phyloP scores from a whole-genome alignment of 2,329 filamentous ascomycete species.

The Fusarium sp. region DNA sequence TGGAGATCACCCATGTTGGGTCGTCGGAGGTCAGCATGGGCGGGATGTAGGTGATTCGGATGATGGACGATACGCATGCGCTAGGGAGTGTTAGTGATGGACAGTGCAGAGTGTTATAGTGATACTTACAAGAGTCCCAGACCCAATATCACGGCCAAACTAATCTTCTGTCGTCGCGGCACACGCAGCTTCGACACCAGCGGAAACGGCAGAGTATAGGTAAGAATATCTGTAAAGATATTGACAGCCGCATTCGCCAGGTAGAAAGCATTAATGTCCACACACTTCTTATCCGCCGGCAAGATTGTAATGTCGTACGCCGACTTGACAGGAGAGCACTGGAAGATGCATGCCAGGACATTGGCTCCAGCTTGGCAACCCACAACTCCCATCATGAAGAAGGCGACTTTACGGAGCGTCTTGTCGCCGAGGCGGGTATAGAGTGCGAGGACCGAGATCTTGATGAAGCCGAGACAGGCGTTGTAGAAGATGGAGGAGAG shows the following conservation, averaged over 20 bases:
- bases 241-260: slow-evolving; percentile 35
- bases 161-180: slow-evolving; percentile 33
- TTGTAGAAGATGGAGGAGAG: slow-evolving; percentile 38
- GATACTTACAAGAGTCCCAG: slow-evolving; percentile 30
- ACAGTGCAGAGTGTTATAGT: background rate
- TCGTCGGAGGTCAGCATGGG: slow-evolving; percentile 36
- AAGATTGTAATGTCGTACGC: slow-evolving; percentile 28
- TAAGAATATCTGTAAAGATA: slow-evolving; percentile 27
- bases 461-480: slow-evolving; percentile 39
- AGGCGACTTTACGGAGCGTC: slow-evolving; percentile 16
- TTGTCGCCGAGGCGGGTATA: slow-evolving; percentile 36
- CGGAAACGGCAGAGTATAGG: slow-evolving; percentile 22
- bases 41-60: slow-evolving; percentile 37
- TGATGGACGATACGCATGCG: slow-evolving; percentile 33
- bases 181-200: slow-evolving; percentile 24
- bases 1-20: slow-evolving; percentile 30
- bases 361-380: slow-evolving; percentile 34
- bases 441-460: slow-evolving; percentile 32
- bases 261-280: slow-evolving; percentile 36
- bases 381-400: slow-evolving; percentile 34
- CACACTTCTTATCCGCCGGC: slow-evolving; percentile 15
- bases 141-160: slow-evolving; percentile 21
- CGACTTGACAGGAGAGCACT: slow-evolving; percentile 9
- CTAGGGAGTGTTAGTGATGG: background rate
- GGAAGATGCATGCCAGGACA: slow-evolving; percentile 36